A percentile compares a stretch with the other conserved stretches of the same genome.
phyloP scores from a whole-genome alignment of 352 stramenopile genomes.

The Aphanomyces euteiches region DNA sequence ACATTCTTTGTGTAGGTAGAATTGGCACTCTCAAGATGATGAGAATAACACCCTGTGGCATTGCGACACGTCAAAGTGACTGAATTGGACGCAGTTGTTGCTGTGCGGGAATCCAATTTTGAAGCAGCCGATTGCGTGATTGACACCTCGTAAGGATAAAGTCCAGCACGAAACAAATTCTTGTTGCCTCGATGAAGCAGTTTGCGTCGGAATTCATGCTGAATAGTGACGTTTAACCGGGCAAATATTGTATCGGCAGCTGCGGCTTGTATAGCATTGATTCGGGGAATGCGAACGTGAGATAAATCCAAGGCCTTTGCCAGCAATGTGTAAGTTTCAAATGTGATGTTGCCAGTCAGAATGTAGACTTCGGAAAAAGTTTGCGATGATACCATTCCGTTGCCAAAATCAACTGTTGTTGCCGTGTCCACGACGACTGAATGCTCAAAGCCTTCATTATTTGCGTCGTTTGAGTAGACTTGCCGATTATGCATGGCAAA shows the following conservation, averaged over 20 bases:
- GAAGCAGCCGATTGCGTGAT: slow-evolving; percentile 38
- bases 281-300: slow-evolving; percentile 21
- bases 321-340: slow-evolving; percentile 34
- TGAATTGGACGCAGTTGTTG: slow-evolving; percentile 40
- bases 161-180: slow-evolving; percentile 34
- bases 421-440: slow-evolving; percentile 40
- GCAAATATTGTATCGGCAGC: not conserved
- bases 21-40: slow-evolving; percentile 28
- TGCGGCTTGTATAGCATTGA: not conserved
- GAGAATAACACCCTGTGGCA: slow-evolving; percentile 40
- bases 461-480: slow-evolving; percentile 45
- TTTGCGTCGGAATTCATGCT: slow-evolving; percentile 45
- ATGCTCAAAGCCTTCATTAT: slow-evolving; percentile 49
- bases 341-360: slow-evolving; percentile 46
- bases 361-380: slow-evolving; percentile 47
- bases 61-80: slow-evolving; percentile 33
- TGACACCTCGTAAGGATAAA: slow-evolving; percentile 34
- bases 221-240: slow-evolving; percentile 38
- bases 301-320: not conserved
- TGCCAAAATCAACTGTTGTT: slow-evolving; percentile 30
- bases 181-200: slow-evolving; percentile 15
- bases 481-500: slow-evolving; percentile 53
- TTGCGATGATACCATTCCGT: slow-evolving; percentile 7
- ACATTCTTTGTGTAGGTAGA: slow-evolving; percentile 35
- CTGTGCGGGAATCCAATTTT: slow-evolving; percentile 39